phyloP scores from a whole-genome alignment of 2,329 filamentous ascomycete species.

The Bipolaris bicolor region DNA sequence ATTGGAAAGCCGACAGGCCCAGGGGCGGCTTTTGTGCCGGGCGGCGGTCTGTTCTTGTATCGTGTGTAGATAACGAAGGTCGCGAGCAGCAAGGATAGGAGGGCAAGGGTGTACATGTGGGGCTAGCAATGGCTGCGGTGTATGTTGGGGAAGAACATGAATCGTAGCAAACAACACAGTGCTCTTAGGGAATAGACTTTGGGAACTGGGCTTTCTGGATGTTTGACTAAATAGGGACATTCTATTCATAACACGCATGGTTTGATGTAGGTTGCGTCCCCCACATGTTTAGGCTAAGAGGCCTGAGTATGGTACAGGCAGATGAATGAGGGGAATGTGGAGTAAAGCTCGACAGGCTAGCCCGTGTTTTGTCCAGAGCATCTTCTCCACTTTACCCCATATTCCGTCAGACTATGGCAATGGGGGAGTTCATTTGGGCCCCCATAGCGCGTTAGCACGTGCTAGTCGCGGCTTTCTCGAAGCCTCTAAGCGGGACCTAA shows the following conservation, averaged over 20 bases:
- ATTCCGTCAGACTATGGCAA: background rate
- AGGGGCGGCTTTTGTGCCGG: conserved; percentile 26
- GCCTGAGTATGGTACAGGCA: background rate
- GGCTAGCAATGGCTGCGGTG: conserved; percentile 4
- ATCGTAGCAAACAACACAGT: background rate
- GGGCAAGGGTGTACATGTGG: conserved; percentile 29
- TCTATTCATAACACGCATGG: background rate
- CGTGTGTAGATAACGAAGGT: conserved; percentile 22
- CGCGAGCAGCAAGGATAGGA: conserved; percentile 18
- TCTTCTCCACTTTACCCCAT: conserved; percentile 1
- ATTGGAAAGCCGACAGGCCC: conserved; percentile 36
- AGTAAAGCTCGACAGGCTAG: conserved; percentile 2
- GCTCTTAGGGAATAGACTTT: background rate
- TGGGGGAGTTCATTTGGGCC: background rate
- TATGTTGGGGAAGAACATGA: background rate
- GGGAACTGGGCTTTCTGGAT: background rate
- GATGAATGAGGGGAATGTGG: conserved; percentile 21
- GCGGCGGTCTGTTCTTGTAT: conserved; percentile 20
- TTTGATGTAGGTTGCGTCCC: conserved; percentile 12
- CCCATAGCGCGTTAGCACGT: background rate
- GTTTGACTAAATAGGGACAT: too few species aligned
- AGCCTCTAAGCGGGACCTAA: background rate
- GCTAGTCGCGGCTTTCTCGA: background rate
- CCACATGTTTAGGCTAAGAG: conserved; percentile 19
- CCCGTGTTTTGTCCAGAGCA: background rate